These are phyloP conservation scores for Dipodascopsis uninucleata DNA, from an alignment of 805 yeast genomes.

Conservation along the genomic window DNA sequence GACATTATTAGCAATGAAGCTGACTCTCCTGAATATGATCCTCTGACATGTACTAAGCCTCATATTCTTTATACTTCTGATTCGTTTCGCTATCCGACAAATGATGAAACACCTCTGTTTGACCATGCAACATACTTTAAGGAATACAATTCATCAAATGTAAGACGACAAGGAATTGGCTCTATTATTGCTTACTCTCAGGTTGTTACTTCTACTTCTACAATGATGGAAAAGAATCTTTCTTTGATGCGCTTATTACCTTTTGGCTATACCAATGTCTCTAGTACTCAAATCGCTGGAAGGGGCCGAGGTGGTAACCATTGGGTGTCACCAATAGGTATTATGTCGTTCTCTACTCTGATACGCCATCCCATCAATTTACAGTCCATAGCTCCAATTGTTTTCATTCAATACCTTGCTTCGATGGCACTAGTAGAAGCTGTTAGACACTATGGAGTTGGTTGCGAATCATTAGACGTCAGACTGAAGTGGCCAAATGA, in stretches of 20 bases:
- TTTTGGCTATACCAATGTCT: constrained; percentile 62
- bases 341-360: constrained; percentile 74
- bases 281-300: constrained; percentile 84
- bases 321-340: constrained; percentile 95
- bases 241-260: constrained; percentile 58
- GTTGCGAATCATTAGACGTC: constrained; percentile 73
- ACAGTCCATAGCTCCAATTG: constrained; percentile 52
- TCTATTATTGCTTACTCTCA: constrained; percentile 71
- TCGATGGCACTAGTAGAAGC: constrained; percentile 82
- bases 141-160: constrained; percentile 8
- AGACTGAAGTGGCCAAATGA: constrained; percentile 97
- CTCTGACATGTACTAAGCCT: constrained; percentile 45
- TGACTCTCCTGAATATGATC: constrained; percentile 43
- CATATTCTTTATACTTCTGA: too few relatives aligned
- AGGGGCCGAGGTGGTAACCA: constrained; percentile 92
- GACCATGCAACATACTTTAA: constrained; percentile 55
- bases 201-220: constrained; percentile 83
- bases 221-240: constrained; percentile 71
- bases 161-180: constrained; percentile 42
- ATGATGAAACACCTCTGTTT: constrained; percentile 63
- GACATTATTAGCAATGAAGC: too few relatives aligned
- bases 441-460: constrained; percentile 57
- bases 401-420: constrained; percentile 80
- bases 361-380: constrained; percentile 49
- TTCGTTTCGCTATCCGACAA: constrained; percentile 15